Percentiles rank a stretch among this genome's conserved stretches.
phyloP scores from a whole-genome alignment of 768 basidiomycete species.

The Kwoniella dendrophila region DNA sequence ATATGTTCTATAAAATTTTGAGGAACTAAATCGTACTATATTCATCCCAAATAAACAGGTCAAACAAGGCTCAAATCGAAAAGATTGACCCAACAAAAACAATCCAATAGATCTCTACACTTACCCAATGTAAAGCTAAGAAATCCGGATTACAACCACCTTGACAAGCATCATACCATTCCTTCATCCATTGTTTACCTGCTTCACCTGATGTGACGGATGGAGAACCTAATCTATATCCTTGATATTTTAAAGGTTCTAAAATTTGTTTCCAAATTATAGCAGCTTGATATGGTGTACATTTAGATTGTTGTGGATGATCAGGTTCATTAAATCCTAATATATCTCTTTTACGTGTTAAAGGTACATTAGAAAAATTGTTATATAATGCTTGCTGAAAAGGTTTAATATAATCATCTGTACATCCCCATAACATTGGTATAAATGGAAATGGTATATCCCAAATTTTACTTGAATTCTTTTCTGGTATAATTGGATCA shows the following conservation, averaged over 20 bases:
- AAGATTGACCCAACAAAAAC: no score
- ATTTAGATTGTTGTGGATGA: conserved; percentile 61
- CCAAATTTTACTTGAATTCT: not conserved
- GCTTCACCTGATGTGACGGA: conserved; percentile 62
- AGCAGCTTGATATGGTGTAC: conserved; percentile 61
- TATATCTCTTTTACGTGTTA: conserved; percentile 25
- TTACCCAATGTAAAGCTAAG: conserved; percentile 61
- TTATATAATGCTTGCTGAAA: conserved; percentile 13
- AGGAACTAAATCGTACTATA: conserved; percentile 64
- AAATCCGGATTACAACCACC: conserved; percentile 65
- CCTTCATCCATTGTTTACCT: conserved; percentile 64
- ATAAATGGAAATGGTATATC: conserved; percentile 33
- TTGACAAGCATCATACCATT: conserved; percentile 62
- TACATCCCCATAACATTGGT: conserved; percentile 43
- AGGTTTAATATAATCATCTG: conserved; percentile 13
- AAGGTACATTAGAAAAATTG: conserved; percentile 15
- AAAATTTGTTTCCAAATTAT: conserved; percentile 62
- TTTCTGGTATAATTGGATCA: conserved; percentile 15
- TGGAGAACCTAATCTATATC: conserved; percentile 63
- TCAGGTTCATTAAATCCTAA: conserved; percentile 52
- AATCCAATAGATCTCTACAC: conserved; percentile 4
- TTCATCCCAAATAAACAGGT: conserved; percentile 46
- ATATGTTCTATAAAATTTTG: conserved; percentile 63
- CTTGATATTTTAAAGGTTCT: conserved; percentile 61
- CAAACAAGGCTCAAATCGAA: not conserved